Conservation (phyloP, 768 basidiomycete genomes). For the Leccinellum albellum region DNA sequence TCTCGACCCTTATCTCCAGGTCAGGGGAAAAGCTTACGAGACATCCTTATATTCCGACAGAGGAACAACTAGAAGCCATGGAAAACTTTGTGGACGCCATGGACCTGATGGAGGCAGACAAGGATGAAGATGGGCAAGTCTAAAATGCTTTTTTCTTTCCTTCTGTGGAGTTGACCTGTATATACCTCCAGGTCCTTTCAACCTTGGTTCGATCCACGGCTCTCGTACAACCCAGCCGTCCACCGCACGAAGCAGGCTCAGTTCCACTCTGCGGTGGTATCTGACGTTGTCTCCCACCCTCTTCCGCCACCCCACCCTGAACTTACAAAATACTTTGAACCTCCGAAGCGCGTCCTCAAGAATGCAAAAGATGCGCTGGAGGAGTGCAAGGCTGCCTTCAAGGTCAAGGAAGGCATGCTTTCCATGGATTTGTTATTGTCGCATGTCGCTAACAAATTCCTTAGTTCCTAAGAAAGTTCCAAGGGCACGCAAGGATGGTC, state of each 20-base stretch:
- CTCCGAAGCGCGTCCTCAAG: conserved; percentile 67
- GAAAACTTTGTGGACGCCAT: conserved; percentile 82
- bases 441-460: not conserved
- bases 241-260: conserved; percentile 92
- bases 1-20: conserved; percentile 68
- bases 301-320: conserved; percentile 85
- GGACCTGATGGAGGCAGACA: conserved; percentile 78
- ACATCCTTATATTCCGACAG: conserved; percentile 82
- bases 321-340: conserved; percentile 77
- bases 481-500: conserved; percentile 57
- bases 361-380: conserved; percentile 53
- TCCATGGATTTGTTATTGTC: not conserved
- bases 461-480: conserved; percentile 63
- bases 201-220: conserved; percentile 73
- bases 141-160: not conserved
- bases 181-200: conserved; percentile 44
- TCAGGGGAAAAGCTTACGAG: conserved; percentile 68
- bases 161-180: conserved; percentile 1
- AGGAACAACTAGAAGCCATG: conserved; percentile 78
- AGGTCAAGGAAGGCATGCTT: conserved; percentile 68
- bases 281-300: conserved; percentile 69
- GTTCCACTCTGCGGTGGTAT: conserved; percentile 79
- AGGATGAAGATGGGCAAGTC: conserved; percentile 69
- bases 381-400: conserved; percentile 62
- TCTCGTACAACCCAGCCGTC: conserved; percentile 85